Conservation (phyloP, 1,284 basidiomycete genomes). For the Ustilago loliicola region DNA sequence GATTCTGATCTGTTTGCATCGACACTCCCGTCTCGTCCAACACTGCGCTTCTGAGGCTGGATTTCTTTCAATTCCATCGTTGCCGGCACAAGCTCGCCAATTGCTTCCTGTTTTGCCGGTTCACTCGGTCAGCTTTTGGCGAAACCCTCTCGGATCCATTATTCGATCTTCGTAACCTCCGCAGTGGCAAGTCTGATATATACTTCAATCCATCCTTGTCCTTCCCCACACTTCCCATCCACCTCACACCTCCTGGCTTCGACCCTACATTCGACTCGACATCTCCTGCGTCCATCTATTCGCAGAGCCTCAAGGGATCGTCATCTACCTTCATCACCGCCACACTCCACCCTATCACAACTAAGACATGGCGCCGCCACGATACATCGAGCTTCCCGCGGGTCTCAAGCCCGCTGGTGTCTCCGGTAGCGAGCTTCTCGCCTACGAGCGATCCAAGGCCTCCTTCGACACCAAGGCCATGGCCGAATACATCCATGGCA, state of each 20-base stretch:
- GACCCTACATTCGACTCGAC: not conserved
- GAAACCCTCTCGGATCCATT: not conserved
- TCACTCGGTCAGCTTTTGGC: conserved; percentile 9
- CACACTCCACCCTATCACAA: not conserved
- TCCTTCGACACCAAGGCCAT: conserved; percentile 62
- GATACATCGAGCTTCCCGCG: conserved; percentile 53
- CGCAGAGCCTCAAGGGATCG: not conserved
- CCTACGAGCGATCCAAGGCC: conserved; percentile 61
- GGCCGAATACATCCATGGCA: conserved; percentile 63
- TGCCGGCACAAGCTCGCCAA: not conserved
- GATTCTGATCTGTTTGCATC: conserved; percentile 1
- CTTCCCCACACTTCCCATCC: conserved; percentile 1
- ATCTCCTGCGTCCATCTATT: not conserved
- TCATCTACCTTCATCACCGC: not conserved
- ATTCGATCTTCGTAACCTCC: conserved; percentile 14
- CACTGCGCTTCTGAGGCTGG: not conserved
- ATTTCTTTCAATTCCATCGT: not conserved
- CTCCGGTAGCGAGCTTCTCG: conserved; percentile 58
- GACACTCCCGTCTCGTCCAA: conserved; percentile 3
- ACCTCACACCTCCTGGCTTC: not conserved
- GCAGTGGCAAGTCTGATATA: conserved; percentile 19
- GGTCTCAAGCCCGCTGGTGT: conserved; percentile 64
- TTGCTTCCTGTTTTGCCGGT: conserved; percentile 19
- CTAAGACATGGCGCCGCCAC: conserved; percentile 42
- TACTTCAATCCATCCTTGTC: not conserved